A percentile compares a stretch with the other conserved stretches of the same genome.
Evolutionary conservation across 805 yeast species (phyloP).

Genomic region (Schizosaccharomyces octosporus): DNA sequence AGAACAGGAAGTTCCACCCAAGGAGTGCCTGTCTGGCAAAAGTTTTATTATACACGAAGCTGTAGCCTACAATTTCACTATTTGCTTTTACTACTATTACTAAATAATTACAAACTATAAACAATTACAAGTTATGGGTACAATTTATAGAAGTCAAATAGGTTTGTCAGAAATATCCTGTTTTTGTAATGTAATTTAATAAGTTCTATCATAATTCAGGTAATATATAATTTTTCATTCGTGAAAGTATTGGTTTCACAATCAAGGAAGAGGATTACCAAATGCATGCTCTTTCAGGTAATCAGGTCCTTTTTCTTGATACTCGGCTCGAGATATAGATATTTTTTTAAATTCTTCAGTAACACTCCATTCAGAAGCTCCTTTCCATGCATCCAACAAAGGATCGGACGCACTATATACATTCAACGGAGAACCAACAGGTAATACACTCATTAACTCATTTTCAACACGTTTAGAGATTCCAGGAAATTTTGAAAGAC

Average conservation of each 20-base stretch:
- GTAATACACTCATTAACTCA: slow-evolving; percentile 51
- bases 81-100: too few relatives aligned
- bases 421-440: slow-evolving; percentile 34
- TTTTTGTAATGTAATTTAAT: too few relatives aligned
- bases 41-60: too few relatives aligned
- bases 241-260: neutral
- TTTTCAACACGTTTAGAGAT: slow-evolving; percentile 38
- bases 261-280: slow-evolving; percentile 25
- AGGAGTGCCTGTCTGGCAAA: too few relatives aligned
- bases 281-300: slow-evolving; percentile 66
- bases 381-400: slow-evolving; percentile 68
- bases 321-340: slow-evolving; percentile 43
- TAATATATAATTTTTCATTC: too few relatives aligned
- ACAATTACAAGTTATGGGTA: too few relatives aligned
- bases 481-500: slow-evolving; percentile 41
- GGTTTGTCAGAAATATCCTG: too few relatives aligned
- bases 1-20: too few relatives aligned
- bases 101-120: too few relatives aligned
- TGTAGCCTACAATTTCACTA: too few relatives aligned
- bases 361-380: slow-evolving; percentile 53
- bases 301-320: slow-evolving; percentile 71
- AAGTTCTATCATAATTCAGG: too few relatives aligned
- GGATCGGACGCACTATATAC: slow-evolving; percentile 49
- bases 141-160: too few relatives aligned
- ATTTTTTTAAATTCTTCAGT: slow-evolving; percentile 20